A percentile compares a stretch with the other conserved stretches of the same genome.
These are phyloP conservation scores for Trypanosomatidae sp. DNA, from an alignment of 208 protist genomes.

Conservation along the genomic window DNA sequence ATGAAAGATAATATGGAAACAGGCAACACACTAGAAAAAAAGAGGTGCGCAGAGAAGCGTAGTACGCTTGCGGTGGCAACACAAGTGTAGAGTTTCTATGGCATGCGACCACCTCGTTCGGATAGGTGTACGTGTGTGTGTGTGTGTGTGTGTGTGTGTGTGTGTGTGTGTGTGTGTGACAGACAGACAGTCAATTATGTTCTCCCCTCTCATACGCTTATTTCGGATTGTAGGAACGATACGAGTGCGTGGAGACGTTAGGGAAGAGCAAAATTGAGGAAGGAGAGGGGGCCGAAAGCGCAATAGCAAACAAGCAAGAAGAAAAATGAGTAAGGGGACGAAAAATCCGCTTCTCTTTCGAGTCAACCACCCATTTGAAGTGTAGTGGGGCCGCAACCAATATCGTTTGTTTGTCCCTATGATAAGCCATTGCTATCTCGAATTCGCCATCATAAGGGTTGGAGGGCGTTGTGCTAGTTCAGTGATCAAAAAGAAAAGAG, in stretches of 20 bases:
- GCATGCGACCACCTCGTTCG: background rate
- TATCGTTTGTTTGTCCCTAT: background rate
- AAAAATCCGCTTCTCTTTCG: background rate
- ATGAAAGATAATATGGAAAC: background rate
- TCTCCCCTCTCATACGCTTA: background rate
- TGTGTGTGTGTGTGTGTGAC: background rate
- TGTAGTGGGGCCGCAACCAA: background rate
- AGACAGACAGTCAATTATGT: background rate
- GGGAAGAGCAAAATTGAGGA: background rate
- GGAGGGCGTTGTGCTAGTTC: background rate
- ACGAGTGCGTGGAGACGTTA: background rate
- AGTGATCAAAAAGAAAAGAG: background rate
- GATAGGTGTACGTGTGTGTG: background rate
- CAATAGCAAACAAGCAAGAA: background rate
- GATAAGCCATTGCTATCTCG: background rate
- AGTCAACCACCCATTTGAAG: background rate
- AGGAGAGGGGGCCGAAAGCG: background rate
- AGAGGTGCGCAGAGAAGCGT: background rate
- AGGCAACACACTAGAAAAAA: background rate
- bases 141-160: conserved; percentile 3
- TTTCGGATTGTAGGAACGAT: background rate
- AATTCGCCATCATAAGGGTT: background rate
- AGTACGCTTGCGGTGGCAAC: background rate
- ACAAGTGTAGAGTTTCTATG: background rate
- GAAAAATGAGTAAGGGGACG: background rate